Evolutionary conservation across 441 rosid genomes (phyloP), one percentile per base, ranked within the genome.

Genomic region (Oxalis stricta): DNA sequence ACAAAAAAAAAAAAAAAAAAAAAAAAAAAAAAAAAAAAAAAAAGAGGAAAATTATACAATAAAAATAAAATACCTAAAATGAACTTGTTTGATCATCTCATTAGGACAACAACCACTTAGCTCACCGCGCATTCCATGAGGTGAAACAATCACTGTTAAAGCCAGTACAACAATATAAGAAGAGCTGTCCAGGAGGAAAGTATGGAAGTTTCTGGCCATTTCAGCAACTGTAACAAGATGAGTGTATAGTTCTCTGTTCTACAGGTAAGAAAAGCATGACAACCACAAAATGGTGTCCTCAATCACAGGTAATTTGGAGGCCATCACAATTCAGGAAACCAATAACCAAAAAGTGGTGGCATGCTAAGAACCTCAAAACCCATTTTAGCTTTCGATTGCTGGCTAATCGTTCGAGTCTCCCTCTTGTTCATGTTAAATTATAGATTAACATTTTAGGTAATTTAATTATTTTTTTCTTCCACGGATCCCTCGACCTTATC

Each of bases 1-100:
- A n/a, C n/a, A 12, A 15, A 11, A 22, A 8, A n/a, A 1, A 22
- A 1, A 10, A n/a, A 5, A 28, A 10, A 10, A 6, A 17, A 38
- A 58, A 4, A n/a, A 12, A 15, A 11, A 22, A 8, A n/a, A 1
- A 22, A 1, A 10, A n/a, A 5, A 28, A 10, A 10, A 6, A 17
- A 38, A 58, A 23, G 12, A 35, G 41, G 9, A 47, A 30, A 42
- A n/a, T 10, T 5, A 36, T 20, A 6, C 26, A 13, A 20, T 29
- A 18, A 17, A 11, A 26, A 34, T 18, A 45, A 53, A 12, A 46
- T 57, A 88, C 99, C 94, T 67, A 56, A 77, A 66, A 61, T 84
- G 88, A 5, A 84, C 89, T 81, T 93, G 87, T 79, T 88, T 81
- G 70, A 93, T 87, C 59, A 93, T 87, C 67, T 93, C 96, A 52